Evolutionary conservation across 169 alveolate genomes (phyloP).

Genomic region (Plasmodium gallinaceum): DNA sequence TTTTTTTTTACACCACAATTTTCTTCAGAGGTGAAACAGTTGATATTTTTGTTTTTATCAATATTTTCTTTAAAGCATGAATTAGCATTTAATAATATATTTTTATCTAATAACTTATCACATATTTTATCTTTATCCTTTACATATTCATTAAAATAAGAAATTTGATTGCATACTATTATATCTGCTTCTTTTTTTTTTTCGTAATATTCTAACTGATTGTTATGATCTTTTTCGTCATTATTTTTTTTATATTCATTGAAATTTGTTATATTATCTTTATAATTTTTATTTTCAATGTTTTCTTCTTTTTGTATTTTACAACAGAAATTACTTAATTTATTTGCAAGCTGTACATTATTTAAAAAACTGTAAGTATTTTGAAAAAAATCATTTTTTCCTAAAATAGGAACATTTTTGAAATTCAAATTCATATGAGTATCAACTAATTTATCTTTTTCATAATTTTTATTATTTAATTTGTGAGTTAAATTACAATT

Average conservation of each 20-base stretch:
- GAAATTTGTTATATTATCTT: too few relatives aligned
- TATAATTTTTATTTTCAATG: neutral
- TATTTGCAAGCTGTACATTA: slow-evolving; percentile 13
- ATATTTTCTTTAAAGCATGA: too few relatives aligned
- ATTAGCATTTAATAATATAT: too few relatives aligned
- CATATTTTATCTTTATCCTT: neutral
- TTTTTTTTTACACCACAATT: too few relatives aligned
- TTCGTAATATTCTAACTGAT: neutral
- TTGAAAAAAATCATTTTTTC: neutral
- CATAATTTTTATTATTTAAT: neutral
- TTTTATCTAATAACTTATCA: too few relatives aligned
- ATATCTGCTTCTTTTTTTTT: too few relatives aligned
- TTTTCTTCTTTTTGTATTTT: slow-evolving; percentile 16
- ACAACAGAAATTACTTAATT: slow-evolving; percentile 13
- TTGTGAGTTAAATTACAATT: neutral
- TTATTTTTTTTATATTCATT: neutral
- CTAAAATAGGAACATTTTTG: neutral
- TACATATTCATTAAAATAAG: too few relatives aligned
- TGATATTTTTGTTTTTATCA: too few relatives aligned
- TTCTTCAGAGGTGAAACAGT: too few relatives aligned
- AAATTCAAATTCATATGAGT: neutral
- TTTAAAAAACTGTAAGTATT: slow-evolving; percentile 13
- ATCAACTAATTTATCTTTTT: neutral
- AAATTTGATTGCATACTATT: too few relatives aligned
- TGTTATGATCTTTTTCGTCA: neutral